phyloP scores from a whole-genome alignment of 2,329 filamentous ascomycete genomes.

The Cordyceps pruinosa region DNA sequence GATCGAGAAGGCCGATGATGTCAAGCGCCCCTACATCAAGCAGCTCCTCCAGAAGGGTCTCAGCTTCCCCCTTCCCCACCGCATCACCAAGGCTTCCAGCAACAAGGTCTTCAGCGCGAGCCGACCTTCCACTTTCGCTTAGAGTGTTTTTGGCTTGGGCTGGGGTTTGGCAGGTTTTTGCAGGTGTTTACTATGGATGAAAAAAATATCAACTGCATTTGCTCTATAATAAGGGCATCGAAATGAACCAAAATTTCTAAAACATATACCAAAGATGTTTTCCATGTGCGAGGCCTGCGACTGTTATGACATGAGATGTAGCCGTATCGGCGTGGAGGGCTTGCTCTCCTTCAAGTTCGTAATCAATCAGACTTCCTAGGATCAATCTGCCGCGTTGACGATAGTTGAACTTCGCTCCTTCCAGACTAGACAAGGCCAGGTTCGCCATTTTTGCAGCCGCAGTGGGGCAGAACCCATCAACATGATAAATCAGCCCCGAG shows the following conservation, averaged over 20 bases:
- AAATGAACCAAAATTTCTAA: slow-evolving; percentile 32
- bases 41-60: slow-evolving; percentile 93
- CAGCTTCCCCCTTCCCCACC: slow-evolving; percentile 98
- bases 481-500: neutral
- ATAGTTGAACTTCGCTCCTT: neutral
- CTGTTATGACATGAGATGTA: neutral
- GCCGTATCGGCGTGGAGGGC: no score
- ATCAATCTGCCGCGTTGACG: neutral
- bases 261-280: slow-evolving; percentile 1
- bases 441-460: neutral
- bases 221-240: slow-evolving; percentile 43
- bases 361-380: neutral
- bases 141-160: slow-evolving; percentile 52
- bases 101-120: slow-evolving; percentile 90
- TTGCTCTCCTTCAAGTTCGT: no score
- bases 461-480: neutral
- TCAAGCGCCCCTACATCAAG: slow-evolving; percentile 99
- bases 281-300: neutral
- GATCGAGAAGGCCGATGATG: slow-evolving; percentile 85
- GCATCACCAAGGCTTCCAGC: slow-evolving; percentile 71
- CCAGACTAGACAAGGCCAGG: neutral
- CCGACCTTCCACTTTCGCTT: slow-evolving; percentile 97
- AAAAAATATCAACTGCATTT: slow-evolving; percentile 54
- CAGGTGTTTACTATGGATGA: slow-evolving; percentile 56
- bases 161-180: slow-evolving; percentile 48